Evolutionary conservation across 1,284 basidiomycete species (phyloP).

Genomic region (Salmacisia buchloeana): DNA sequence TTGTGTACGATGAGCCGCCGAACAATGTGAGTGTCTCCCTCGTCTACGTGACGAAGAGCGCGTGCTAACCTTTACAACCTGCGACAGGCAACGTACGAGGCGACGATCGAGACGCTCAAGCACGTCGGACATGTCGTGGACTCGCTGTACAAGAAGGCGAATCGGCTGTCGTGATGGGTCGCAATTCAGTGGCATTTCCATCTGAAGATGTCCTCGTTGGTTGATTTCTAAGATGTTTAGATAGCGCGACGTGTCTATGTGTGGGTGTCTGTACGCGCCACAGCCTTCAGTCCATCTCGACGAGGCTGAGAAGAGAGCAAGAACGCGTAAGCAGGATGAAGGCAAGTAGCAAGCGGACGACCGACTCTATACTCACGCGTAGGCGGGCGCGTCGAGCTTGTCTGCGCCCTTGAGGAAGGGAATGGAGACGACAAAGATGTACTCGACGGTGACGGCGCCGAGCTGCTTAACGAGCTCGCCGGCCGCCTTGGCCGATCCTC

Average conservation of each 20-base stretch:
- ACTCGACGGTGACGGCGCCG: constrained; percentile 80
- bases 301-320: neutral
- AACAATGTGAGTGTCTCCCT: constrained; percentile 57
- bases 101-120: constrained; percentile 79
- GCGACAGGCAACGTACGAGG: constrained; percentile 72
- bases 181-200: neutral
- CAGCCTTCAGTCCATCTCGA: constrained; percentile 1
- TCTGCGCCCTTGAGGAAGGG: constrained; percentile 72
- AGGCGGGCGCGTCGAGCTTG: constrained; percentile 77
- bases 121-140: constrained; percentile 88
- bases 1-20: constrained; percentile 79
- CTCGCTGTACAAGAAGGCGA: constrained; percentile 66
- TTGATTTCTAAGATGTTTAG: neutral
- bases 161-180: neutral
- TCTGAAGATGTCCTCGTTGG: neutral
- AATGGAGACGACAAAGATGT: constrained; percentile 88
- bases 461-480: constrained; percentile 79
- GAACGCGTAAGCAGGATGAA: neutral
- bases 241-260: neutral
- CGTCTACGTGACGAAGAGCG: neutral
- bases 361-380: constrained; percentile 31
- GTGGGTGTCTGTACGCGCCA: neutral
- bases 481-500: constrained; percentile 89
- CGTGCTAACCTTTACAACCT: neutral
- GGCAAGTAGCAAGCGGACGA: neutral